phyloP scores from a whole-genome alignment of 2,329 filamentous ascomycete genomes.

The Clonostachys rhizophaga region DNA sequence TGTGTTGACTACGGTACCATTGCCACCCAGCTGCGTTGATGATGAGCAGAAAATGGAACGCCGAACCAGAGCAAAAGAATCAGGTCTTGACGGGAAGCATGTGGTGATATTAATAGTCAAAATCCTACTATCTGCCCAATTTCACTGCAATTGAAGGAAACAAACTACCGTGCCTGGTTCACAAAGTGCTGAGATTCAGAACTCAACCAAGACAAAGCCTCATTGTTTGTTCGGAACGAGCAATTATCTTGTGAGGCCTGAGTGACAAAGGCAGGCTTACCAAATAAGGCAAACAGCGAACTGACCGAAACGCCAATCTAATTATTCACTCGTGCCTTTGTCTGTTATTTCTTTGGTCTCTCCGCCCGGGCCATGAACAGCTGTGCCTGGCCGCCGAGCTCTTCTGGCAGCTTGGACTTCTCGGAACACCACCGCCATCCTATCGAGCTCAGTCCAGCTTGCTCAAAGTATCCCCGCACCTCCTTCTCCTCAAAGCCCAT shows the following conservation, averaged over 20 bases:
- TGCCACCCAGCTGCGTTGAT: too few species aligned
- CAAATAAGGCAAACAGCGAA: neutral
- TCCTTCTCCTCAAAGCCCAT: slow-evolving; percentile 14
- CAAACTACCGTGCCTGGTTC: too few species aligned
- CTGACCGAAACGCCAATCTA: neutral
- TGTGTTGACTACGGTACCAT: too few species aligned
- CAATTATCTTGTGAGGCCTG: neutral
- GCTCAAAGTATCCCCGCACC: slow-evolving; percentile 10
- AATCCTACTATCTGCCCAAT: too few species aligned
- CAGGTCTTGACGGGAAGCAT: too few species aligned
- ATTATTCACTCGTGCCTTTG: neutral
- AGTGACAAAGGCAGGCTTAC: neutral
- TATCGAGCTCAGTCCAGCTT: slow-evolving; percentile 13
- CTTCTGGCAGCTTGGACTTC: slow-evolving; percentile 11
- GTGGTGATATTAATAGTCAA: too few species aligned
- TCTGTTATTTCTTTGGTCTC: neutral
- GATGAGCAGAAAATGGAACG: too few species aligned
- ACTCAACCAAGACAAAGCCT: too few species aligned
- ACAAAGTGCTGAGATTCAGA: too few species aligned
- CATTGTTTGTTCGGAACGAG: too few species aligned
- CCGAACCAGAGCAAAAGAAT: too few species aligned
- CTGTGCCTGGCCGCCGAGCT: slow-evolving; percentile 13
- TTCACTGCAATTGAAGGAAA: too few species aligned
- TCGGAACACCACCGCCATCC: slow-evolving; percentile 14
- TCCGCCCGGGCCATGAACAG: slow-evolving; percentile 13